Evolutionary conservation across 768 basidiomycete genomes (phyloP), one percentile per base, ranked within the genome.

Genomic region (Leucosporidium scottii): DNA sequence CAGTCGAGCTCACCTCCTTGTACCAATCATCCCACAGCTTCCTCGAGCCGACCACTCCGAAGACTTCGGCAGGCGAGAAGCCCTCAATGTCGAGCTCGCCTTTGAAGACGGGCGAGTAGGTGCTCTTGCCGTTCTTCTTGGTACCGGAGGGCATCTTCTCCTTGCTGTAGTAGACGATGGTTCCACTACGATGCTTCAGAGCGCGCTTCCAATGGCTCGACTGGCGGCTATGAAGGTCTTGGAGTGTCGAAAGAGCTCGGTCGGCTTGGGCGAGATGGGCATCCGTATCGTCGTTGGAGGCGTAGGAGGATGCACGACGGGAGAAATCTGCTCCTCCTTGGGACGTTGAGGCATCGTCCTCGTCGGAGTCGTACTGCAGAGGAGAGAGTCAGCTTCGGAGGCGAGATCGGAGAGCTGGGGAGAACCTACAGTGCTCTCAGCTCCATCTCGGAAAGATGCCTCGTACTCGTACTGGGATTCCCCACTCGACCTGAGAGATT

Each of bases 21-120:
- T 39, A 73, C 72, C 72, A 73, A 30, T 73, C 72, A 23, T 73
- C 72, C 72, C 72, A 73, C 4, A 73, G 59, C 44, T 70, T 69
- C 25, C 72, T 44, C 5, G 64, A 61, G 0, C 72, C 72, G 18
- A 67, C 69, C 31, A 73, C 72, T 10, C 64, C 66, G 31, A 73
- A 73, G 0, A 73, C 72, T 8, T 63, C 69, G 15, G 64, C 57
- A 1, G 72, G 72, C 6, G 59, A 25, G 28, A 66, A 71, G 6
- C 72, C 72, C 30, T 60, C 50, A 48, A 73, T 65, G 58, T 70
- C 66, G 31, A 65, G 55, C 23, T 68, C 69, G 31, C 72, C 65
- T 49, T 65, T 70, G 61, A 66, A 63, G 25, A 70, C 64, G 44
- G 68, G 65, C 17, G 68, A 62, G 23, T 61, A 54, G 39, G 61